Percentiles rank a stretch among this genome's conserved stretches.
phyloP scores from a whole-genome alignment of 2,329 filamentous ascomycete genomes.

The Pseudopithomyces chartarum region DNA sequence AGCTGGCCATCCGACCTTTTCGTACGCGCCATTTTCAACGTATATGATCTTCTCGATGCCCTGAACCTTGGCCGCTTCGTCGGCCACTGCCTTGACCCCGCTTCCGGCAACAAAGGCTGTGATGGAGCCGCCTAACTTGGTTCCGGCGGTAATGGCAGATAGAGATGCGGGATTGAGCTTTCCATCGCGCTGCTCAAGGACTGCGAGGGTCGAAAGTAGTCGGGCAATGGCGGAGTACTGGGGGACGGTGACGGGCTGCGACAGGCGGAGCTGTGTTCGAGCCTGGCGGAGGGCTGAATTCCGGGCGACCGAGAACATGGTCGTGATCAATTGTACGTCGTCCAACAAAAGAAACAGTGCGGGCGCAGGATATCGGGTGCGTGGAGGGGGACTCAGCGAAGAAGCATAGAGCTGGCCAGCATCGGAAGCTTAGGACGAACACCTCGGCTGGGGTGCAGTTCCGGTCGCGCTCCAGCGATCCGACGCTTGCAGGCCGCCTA shows the following conservation, averaged over 20 bases:
- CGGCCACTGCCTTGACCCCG: slow-evolving; percentile 75
- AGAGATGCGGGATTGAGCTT: slow-evolving; percentile 82
- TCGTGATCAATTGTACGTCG: slow-evolving; percentile 4
- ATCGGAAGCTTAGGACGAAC: slow-evolving; percentile 14
- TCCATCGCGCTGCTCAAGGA: slow-evolving; percentile 91
- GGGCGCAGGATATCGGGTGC: not conserved
- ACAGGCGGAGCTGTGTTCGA: slow-evolving; percentile 51
- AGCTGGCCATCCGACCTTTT: slow-evolving; percentile 68
- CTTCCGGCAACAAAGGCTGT: slow-evolving; percentile 87
- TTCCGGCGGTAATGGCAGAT: slow-evolving; percentile 82
- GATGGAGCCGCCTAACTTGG: slow-evolving; percentile 82
- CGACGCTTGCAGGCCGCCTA: not conserved
- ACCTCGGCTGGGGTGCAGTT: slow-evolving; percentile 37
- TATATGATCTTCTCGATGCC: slow-evolving; percentile 90
- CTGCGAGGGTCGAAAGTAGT: slow-evolving; percentile 83
- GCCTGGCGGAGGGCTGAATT: slow-evolving; percentile 43
- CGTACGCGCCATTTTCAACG: slow-evolving; percentile 87
- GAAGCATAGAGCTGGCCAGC: not conserved
- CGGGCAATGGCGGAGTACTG: slow-evolving; percentile 65
- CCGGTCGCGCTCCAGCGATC: slow-evolving; percentile 17
- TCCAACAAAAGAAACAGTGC: not conserved
- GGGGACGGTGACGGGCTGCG: slow-evolving; percentile 40
- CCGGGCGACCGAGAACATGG: slow-evolving; percentile 45
- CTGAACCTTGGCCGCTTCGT: slow-evolving; percentile 84
- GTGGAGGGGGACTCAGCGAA: not conserved